Evolutionary conservation across 345 rosid species (phyloP).

Genomic region (Bretschneidera sinensis): DNA sequence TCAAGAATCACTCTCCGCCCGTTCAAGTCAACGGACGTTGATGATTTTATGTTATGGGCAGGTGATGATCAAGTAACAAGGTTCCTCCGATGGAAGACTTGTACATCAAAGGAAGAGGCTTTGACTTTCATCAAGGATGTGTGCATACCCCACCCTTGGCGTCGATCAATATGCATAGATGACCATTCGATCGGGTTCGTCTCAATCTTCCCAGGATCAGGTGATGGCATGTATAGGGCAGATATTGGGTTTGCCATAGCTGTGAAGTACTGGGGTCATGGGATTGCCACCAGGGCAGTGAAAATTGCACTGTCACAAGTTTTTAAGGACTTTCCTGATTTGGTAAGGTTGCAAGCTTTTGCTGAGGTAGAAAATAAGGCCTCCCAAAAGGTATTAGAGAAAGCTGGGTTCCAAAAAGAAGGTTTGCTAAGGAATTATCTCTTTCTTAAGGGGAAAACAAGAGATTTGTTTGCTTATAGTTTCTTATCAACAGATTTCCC

Average conservation of each 20-base stretch:
- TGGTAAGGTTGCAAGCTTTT: conserved; percentile 42
- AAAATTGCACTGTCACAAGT: conserved; percentile 25
- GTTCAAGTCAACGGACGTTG: conserved; percentile 33
- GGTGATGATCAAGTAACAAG: conserved; percentile 34
- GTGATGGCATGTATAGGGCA: conserved; percentile 30
- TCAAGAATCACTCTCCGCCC: conserved; percentile 32
- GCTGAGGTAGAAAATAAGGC: conserved; percentile 31
- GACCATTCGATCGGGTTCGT: conserved; percentile 39
- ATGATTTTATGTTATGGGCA: conserved; percentile 32
- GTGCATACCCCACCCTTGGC: conserved; percentile 46
- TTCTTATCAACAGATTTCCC: conserved; percentile 24
- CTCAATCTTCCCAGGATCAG: conserved; percentile 28
- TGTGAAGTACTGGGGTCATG: conserved; percentile 44
- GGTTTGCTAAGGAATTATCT: conserved; percentile 39
- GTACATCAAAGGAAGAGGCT: conserved; percentile 37
- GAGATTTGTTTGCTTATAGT: conserved; percentile 28
- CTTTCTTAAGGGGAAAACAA: conserved; percentile 27
- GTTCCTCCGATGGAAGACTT: conserved; percentile 27
- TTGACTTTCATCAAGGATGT: conserved; percentile 29
- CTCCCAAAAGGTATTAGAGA: conserved; percentile 42
- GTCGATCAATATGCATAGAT: conserved; percentile 41
- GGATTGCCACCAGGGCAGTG: conserved; percentile 33
- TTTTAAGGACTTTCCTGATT: conserved; percentile 26
- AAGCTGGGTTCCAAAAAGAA: conserved; percentile 35
- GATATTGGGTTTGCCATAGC: conserved; percentile 37